Evolutionary conservation across 331 rosid species (phyloP), one percentile per base, ranked within the genome.

Genomic region (Rhamnella rubrinervis): DNA sequence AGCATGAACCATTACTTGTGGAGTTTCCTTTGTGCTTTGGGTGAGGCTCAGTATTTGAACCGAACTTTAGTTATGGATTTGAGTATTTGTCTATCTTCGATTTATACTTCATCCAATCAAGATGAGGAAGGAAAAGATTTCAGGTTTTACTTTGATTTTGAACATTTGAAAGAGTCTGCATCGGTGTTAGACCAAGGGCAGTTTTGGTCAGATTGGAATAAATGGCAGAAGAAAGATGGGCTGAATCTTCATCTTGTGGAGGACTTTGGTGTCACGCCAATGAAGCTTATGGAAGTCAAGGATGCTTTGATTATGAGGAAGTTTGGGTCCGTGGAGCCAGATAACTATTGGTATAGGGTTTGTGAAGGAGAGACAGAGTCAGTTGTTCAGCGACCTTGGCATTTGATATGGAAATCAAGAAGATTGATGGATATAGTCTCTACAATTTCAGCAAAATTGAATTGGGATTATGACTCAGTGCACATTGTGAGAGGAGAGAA

Each of bases 351-450:
- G 97, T 95, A 89, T 58, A 86, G 99, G 65, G 99, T 91, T 56
- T 95, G 99, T 65, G 99, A 95, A 79, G 96, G 99, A 71, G 97
- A 95, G 82, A 87, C 96, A 1, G 97, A 95, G 78, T 89, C 97
- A 0, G 76, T 86, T n/a, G 77, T 91, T 71, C 96, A 86, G 74
- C 87, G 99, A 78, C 97, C 99, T 6, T 95, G 97, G 99, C 85
- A 89, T 87, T 82, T 87, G 86, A 25, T 95, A 63, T 95, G 99
- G 99, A 95, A 95, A 78, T 95, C 99, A 1, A 95, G 91, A 75
- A 79, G 96, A 51, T 75, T 95, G 74, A 86, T 95, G 97, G 99
- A 91, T 64, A 89, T 95, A 75, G 96, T 91, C 57, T 95, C 99
- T 46, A 82, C 92, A 46, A 80, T 95, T 52, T 81, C 96, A 14